Conservation (phyloP, 1,139 yeast species). For the Ogataea hybrid region DNA sequence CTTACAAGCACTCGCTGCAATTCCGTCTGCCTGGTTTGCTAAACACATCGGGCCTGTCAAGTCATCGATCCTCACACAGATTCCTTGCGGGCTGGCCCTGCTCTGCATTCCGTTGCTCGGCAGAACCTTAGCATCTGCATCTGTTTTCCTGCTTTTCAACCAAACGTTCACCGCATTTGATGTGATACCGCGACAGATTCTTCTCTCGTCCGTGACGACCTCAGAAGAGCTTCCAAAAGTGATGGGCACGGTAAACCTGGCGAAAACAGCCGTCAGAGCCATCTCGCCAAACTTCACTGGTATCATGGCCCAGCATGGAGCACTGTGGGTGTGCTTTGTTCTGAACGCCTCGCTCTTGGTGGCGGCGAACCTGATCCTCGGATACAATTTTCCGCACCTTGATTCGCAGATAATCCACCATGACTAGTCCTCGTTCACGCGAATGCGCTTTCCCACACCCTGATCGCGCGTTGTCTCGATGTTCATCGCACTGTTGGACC, state of each 20-base stretch:
- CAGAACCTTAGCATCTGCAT: constrained; percentile 33
- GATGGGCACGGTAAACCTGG: constrained; percentile 83
- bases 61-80: constrained; percentile 73
- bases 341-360: constrained; percentile 58
- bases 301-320: constrained; percentile 51
- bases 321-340: constrained; percentile 56
- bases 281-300: constrained; percentile 84
- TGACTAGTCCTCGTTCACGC: constrained; percentile 21
- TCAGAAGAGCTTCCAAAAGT: constrained; percentile 64
- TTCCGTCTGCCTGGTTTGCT: constrained; percentile 71
- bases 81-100: constrained; percentile 72
- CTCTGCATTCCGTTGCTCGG: constrained; percentile 47
- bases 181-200: constrained; percentile 84
- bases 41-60: constrained; percentile 71
- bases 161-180: constrained; percentile 74
- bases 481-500: constrained; percentile 24
- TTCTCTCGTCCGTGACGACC: constrained; percentile 65
- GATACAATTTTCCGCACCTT: constrained; percentile 38
- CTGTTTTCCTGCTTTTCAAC: constrained; percentile 42
- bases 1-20: constrained; percentile 58
- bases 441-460: constrained; percentile 24
- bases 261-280: constrained; percentile 80
- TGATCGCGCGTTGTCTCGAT: constrained; percentile 15
- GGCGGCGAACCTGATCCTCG: constrained; percentile 45
- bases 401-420: constrained; percentile 35